Base-by-base conservation (phyloP, 768 basidiomycete genomes). In the Tulasnella calospora region DNA sequence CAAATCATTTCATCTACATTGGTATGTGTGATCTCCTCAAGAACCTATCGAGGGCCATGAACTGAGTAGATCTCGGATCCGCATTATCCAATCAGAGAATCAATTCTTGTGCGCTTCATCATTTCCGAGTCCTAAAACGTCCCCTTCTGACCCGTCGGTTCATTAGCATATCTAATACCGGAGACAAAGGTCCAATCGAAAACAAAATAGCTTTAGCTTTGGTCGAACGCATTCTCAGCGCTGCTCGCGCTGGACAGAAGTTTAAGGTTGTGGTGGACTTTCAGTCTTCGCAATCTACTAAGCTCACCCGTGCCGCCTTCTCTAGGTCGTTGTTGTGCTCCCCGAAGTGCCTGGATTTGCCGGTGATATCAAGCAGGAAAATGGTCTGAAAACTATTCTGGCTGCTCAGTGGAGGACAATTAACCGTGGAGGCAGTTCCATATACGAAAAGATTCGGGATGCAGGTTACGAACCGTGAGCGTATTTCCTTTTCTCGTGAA, bases 311-410 rank as follows among this genome's bases (percentile, higher is more conserved):
- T 46, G 2, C 33, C 30, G 51, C 21, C 41, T 4, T 19, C 23
- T 41, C 9, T 73, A 95, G 93, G 93, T 98, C 74, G 86, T 97
- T 73, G 89, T 99, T 21, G 85, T 92, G 30, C 92, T 99, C 73
- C 97, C 96, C 0, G 96, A 97, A 83, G 88, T 98, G 0, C 96
- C 96, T 17, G 96, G 92, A 0, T 97, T 98, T 83, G 87, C 94
- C 0, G 92, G 96, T 2, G 90, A 95, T 83, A 87, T 98, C 83
- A 93, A 90, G 86, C 85, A 84, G 71, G 90, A 89, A 78, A 82
- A 84, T 0, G 85, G 90, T 2, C 80, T 95, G 76, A 91, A 92
- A 86, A 92, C 86, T 10, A 96, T 98, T 83, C 91, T 97, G 91
- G 94, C 91, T 13, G 96, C 91, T 0, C 92, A 80, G 74, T 85